A percentile compares a stretch with the other conserved stretches of the same genome.
Evolutionary conservation across 306 rosid species (phyloP).

Genomic region (Ammopiptanthus mongolicus): DNA sequence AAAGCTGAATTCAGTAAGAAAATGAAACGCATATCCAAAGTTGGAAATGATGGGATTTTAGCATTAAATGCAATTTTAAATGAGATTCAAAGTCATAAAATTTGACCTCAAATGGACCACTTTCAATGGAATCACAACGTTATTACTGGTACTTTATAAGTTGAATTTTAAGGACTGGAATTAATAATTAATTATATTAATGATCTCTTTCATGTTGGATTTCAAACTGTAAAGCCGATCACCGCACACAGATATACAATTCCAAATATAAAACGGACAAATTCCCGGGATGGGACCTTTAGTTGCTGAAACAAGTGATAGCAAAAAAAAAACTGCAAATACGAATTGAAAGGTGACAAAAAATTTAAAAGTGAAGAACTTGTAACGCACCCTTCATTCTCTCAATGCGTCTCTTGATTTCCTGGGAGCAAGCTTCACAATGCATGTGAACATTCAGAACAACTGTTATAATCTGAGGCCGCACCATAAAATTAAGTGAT

Average conservation of each 20-base stretch:
- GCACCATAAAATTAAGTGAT: neutral
- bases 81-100: neutral
- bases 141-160: slow-evolving; percentile 8
- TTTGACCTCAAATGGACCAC: slow-evolving; percentile 22
- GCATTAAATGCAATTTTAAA: neutral
- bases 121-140: neutral
- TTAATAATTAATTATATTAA: neutral
- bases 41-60: slow-evolving; percentile 15
- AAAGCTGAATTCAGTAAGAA: neutral
- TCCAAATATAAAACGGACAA: neutral
- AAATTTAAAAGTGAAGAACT: neutral
- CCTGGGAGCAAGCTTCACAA: slow-evolving; percentile 84
- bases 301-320: too few relatives aligned
- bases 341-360: neutral
- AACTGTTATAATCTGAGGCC: slow-evolving; percentile 45
- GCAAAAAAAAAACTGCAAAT: neutral
- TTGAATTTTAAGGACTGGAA: slow-evolving; percentile 10
- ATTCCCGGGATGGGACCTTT: slow-evolving; percentile 22
- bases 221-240: slow-evolving; percentile 2
- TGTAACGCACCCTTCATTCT: slow-evolving; percentile 58
- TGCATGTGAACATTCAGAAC: slow-evolving; percentile 83
- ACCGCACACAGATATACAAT: neutral
- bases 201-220: slow-evolving; percentile 1
- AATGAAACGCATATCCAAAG: neutral
- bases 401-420: slow-evolving; percentile 73